Evolutionary conservation across 164 flowering plant species (phyloP).

Genomic region (Macadamia integrifolia): DNA sequence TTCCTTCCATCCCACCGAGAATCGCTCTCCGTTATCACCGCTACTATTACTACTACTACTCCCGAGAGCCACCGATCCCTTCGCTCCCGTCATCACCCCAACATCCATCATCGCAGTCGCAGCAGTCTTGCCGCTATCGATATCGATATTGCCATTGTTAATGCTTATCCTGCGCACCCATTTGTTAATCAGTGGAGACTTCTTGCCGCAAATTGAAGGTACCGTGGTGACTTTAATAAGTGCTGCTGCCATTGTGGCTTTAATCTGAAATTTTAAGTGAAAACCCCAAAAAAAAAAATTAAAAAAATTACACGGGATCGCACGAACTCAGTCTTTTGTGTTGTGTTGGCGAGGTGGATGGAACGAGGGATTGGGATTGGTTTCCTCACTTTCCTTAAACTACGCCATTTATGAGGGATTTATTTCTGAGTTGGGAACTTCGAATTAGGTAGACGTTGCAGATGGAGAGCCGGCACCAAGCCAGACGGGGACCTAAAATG

Average conservation of each 20-base stretch:
- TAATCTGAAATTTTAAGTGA: no score
- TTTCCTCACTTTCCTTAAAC: background rate
- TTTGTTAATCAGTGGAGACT: background rate
- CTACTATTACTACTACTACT: background rate
- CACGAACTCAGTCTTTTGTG: background rate
- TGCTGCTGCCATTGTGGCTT: constrained; percentile 5
- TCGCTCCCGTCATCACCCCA: constrained; percentile 4
- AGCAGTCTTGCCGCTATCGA: background rate
- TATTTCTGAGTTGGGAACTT: no score
- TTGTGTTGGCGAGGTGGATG: background rate
- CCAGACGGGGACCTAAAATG: no score
- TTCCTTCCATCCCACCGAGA: constrained; percentile 5
- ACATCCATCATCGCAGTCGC: background rate
- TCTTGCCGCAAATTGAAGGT: constrained; percentile 10
- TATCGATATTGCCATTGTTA: background rate
- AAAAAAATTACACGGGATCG: background rate
- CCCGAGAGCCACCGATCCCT: background rate
- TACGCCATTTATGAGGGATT: background rate
- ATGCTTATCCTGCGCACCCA: constrained; percentile 17
- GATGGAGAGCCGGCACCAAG: background rate
- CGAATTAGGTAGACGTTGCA: background rate
- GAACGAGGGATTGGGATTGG: background rate
- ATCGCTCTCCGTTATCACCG: constrained; percentile 1
- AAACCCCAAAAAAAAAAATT: no score
- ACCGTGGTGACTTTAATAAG: constrained; percentile 3